Conservation (phyloP, 2,329 filamentous ascomycete genomes). For the Cyphellophora europaea region DNA sequence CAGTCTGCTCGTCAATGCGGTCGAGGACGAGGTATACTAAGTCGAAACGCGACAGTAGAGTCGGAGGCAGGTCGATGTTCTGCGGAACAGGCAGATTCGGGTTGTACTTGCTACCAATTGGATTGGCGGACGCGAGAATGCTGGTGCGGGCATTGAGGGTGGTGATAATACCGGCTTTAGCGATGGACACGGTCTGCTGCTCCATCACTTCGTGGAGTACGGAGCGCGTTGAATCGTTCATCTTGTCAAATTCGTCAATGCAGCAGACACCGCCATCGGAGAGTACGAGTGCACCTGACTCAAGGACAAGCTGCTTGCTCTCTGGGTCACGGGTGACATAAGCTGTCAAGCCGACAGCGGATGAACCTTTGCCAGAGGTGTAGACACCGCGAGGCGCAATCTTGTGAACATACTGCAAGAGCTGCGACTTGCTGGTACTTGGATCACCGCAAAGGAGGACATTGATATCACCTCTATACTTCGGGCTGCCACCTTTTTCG, state of each 20-base stretch:
- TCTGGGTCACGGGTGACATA: constrained; percentile 68
- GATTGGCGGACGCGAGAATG: constrained; percentile 93
- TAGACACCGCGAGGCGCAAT: constrained; percentile 85
- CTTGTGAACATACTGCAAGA: constrained; percentile 91
- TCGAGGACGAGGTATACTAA: constrained; percentile 95
- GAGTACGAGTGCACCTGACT: constrained; percentile 64
- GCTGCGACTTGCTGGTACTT: constrained; percentile 90
- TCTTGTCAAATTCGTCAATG: constrained; percentile 74
- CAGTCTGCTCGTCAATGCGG: constrained; percentile 79
- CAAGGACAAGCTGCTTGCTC: constrained; percentile 62
- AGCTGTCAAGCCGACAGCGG: constrained; percentile 67
- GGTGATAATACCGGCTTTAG: constrained; percentile 69
- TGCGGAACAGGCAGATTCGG: constrained; percentile 90
- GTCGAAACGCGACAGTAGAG: constrained; percentile 89
- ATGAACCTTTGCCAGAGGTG: constrained; percentile 67
- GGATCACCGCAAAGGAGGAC: constrained; percentile 93
- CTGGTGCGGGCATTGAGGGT: constrained; percentile 92
- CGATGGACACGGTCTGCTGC: constrained; percentile 69
- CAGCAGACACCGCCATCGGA: constrained; percentile 70
- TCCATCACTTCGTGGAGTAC: constrained; percentile 76
- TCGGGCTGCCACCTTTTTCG: constrained; percentile 88
- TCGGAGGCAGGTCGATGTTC: constrained; percentile 95
- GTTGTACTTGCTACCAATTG: constrained; percentile 97
- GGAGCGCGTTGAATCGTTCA: constrained; percentile 65
- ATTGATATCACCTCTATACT: constrained; percentile 96